phyloP scores from a whole-genome alignment of 1,284 basidiomycete species.

The Austroboletus niveus region DNA sequence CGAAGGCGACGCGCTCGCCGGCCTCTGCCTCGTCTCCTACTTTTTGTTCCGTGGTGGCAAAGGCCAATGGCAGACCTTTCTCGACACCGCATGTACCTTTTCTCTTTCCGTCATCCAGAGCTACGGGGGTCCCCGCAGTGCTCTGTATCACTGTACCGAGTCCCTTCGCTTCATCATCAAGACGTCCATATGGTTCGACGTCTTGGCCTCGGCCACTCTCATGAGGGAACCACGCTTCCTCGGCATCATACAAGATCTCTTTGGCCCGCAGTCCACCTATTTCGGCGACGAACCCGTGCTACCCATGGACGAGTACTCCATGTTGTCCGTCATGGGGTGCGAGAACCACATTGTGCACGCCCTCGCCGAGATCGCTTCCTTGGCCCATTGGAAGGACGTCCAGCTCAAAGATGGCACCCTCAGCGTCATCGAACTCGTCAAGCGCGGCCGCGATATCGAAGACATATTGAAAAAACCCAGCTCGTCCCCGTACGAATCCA shows the following conservation, averaged over 20 bases:
- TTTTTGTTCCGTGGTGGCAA: constrained; percentile 72
- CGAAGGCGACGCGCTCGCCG: constrained; percentile 72
- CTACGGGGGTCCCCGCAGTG: constrained; percentile 41
- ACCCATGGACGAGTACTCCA: constrained; percentile 42
- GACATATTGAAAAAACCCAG: constrained; percentile 32
- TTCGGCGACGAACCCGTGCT: constrained; percentile 28
- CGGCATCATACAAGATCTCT: constrained; percentile 54
- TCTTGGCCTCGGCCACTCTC: constrained; percentile 71
- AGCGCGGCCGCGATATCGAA: constrained; percentile 54
- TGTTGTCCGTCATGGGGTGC: constrained; percentile 84
- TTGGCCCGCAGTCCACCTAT: constrained; percentile 40
- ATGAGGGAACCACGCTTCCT: constrained; percentile 57
- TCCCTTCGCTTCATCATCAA: constrained; percentile 69
- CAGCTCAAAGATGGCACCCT: constrained; percentile 42
- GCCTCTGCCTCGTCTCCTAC: constrained; percentile 68
- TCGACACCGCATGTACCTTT: constrained; percentile 55
- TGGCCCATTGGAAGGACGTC: constrained; percentile 63
- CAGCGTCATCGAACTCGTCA: constrained; percentile 57
- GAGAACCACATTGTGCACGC: constrained; percentile 76
- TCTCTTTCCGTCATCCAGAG: constrained; percentile 45
- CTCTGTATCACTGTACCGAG: constrained; percentile 45
- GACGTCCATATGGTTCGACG: constrained; percentile 83
- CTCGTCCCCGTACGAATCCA: not conserved
- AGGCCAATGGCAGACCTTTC: constrained; percentile 66
- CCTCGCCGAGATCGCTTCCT: constrained; percentile 67